Percentiles rank a stretch among this genome's conserved stretches.
Evolutionary conservation across 2,329 filamentous ascomycete genomes (phyloP).

Genomic region (Calonectria fujianensis): DNA sequence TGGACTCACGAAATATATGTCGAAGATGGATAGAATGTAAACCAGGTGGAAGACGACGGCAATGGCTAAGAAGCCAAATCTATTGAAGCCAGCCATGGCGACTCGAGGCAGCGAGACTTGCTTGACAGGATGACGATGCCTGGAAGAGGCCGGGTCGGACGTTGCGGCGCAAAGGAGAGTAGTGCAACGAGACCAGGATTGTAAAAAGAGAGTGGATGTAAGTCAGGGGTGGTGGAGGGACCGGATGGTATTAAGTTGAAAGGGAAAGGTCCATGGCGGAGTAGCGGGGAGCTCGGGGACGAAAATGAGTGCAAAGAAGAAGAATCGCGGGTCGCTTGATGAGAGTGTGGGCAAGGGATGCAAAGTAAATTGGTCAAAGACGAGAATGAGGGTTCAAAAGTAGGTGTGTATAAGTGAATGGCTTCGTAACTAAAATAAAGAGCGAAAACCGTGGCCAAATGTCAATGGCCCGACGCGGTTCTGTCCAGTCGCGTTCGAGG

Average conservation of each 20-base stretch:
- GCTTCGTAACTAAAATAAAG: conserved; percentile 1
- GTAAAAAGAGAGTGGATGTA: conserved; percentile 43
- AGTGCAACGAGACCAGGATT: conserved; percentile 5
- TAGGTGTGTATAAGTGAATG: conserved; percentile 14
- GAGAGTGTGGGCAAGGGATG: conserved; percentile 4
- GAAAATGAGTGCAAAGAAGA: conserved; percentile 12
- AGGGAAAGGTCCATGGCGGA: conserved; percentile 40
- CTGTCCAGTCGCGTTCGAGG: conserved; percentile 29
- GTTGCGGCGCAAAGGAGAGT: conserved; percentile 26
- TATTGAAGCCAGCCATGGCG: conserved; percentile 74
- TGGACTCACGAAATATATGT: conserved; percentile 98
- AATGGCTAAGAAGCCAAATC: conserved; percentile 89
- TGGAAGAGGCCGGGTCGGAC: conserved; percentile 22
- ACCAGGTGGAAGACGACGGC: conserved; percentile 94
- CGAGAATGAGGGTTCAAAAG: conserved; percentile 14
- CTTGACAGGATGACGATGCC: conserved; percentile 1
- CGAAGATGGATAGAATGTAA: conserved; percentile 97
- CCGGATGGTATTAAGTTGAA: conserved; percentile 26
- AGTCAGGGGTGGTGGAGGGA: conserved; percentile 46
- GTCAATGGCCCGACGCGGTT: conserved; percentile 19
- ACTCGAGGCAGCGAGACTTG: conserved; percentile 19
- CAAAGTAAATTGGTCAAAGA: neutral
- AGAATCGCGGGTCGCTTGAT: conserved; percentile 20
- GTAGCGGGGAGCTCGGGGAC: conserved; percentile 1
- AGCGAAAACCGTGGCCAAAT: conserved; percentile 39